phyloP scores from a whole-genome alignment of 768 basidiomycete genomes.

The Termitomyces sp. region DNA sequence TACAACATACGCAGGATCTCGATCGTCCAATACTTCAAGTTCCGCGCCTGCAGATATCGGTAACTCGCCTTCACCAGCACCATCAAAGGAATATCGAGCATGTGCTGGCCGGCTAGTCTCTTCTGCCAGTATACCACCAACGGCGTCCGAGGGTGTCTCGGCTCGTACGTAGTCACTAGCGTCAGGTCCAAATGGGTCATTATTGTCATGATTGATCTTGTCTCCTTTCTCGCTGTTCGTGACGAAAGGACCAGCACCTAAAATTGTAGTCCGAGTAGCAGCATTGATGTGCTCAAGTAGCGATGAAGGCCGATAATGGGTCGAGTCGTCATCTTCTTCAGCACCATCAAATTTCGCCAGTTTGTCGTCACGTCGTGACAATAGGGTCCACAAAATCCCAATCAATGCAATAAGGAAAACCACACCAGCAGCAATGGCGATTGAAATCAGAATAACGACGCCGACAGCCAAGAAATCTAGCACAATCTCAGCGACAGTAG shows the following conservation, averaged over 20 bases:
- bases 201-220: constrained; percentile 30
- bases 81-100: constrained; percentile 83
- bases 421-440: constrained; percentile 93
- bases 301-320: constrained; percentile 80
- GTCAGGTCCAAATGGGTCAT: constrained; percentile 70
- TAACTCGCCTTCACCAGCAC: constrained; percentile 74
- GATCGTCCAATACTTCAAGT: constrained; percentile 75
- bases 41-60: constrained; percentile 65
- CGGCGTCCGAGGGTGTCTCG: constrained; percentile 76
- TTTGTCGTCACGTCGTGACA: constrained; percentile 77
- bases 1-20: constrained; percentile 67
- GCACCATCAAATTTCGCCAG: constrained; percentile 56
- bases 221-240: constrained; percentile 53
- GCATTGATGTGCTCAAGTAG: constrained; percentile 89
- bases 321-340: constrained; percentile 73
- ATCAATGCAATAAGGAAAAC: constrained; percentile 84
- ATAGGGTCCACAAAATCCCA: constrained; percentile 87
- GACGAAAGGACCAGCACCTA: constrained; percentile 48
- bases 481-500: constrained; percentile 11
- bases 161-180: constrained; percentile 76
- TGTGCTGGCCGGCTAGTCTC: constrained; percentile 73
- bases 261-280: constrained; percentile 79
- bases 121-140: constrained; percentile 60
- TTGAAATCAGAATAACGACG: constrained; percentile 93
- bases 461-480: constrained; percentile 87